Conservation (phyloP, 768 basidiomycete species). For the Pulveroboletus sp. region DNA sequence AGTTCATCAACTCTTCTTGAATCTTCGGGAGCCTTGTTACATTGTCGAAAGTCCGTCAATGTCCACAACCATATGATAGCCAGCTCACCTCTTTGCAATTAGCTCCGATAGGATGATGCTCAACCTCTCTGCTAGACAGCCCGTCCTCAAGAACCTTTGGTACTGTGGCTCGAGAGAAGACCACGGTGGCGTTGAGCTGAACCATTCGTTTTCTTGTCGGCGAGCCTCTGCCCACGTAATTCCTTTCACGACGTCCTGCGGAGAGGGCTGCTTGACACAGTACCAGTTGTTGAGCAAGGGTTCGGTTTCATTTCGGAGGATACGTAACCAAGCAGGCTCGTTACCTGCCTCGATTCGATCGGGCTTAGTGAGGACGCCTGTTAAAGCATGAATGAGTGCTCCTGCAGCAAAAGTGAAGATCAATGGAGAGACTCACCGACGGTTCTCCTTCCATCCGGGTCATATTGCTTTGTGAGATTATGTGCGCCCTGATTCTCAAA, state of each 20-base stretch:
- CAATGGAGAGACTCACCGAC: constrained; percentile 53
- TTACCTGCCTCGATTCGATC: constrained; percentile 45
- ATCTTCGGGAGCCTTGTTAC: constrained; percentile 54
- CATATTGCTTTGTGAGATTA: constrained; percentile 53
- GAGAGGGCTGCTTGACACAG: constrained; percentile 39
- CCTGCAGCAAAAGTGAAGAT: constrained; percentile 32
- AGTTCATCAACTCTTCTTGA: constrained; percentile 49
- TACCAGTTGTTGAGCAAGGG: constrained; percentile 30
- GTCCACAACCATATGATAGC: not conserved
- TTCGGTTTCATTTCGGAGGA: constrained; percentile 50
- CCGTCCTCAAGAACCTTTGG: constrained; percentile 51
- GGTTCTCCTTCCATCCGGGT: constrained; percentile 61
- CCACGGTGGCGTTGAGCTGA: constrained; percentile 51
- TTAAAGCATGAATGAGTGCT: not conserved
- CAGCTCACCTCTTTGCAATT: constrained; percentile 50
- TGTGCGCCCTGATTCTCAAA: constrained; percentile 78
- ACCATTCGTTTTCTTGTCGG: constrained; percentile 51
- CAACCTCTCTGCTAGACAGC: constrained; percentile 50
- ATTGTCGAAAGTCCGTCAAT: not conserved
- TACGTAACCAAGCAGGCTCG: constrained; percentile 44
- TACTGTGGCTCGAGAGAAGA: constrained; percentile 45
- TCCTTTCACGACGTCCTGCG: constrained; percentile 18
- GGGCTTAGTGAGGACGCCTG: constrained; percentile 55
- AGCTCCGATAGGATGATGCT: constrained; percentile 59
- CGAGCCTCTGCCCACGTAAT: constrained; percentile 58